phyloP scores from a whole-genome alignment of 148 eudicot genomes.

The Rhododendron griersonianum region DNA sequence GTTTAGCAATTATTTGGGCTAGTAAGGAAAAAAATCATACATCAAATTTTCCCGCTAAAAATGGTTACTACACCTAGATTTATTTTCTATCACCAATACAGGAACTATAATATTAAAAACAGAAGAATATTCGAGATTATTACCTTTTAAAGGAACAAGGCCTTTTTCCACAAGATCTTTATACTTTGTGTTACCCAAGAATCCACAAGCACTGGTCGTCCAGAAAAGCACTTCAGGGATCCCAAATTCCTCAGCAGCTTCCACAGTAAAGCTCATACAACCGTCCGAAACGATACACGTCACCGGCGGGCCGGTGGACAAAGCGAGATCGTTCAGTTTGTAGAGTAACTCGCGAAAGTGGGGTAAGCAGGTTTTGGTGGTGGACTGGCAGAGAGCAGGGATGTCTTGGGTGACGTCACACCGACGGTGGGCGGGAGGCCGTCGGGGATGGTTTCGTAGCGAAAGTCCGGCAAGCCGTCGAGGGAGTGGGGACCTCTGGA shows the following conservation, averaged over 20 bases:
- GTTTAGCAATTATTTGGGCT: too few species aligned
- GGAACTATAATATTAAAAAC: too few species aligned
- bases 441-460: slow-evolving; percentile 56
- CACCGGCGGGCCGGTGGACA: slow-evolving; percentile 29
- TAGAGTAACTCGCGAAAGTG: slow-evolving; percentile 32
- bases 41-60: too few species aligned
- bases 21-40: too few species aligned
- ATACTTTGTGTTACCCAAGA: slow-evolving; percentile 34
- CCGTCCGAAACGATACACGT: slow-evolving; percentile 52
- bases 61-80: too few species aligned
- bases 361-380: slow-evolving; percentile 21
- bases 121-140: neutral
- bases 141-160: slow-evolving; percentile 50
- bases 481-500: slow-evolving; percentile 44
- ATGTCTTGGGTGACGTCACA: slow-evolving; percentile 43
- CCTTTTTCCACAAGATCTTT: slow-evolving; percentile 34
- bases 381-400: slow-evolving; percentile 36
- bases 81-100: too few species aligned
- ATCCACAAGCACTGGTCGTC: slow-evolving; percentile 55
- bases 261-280: slow-evolving; percentile 39
- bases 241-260: slow-evolving; percentile 42
- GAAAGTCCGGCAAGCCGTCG: slow-evolving; percentile 49
- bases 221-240: slow-evolving; percentile 49
- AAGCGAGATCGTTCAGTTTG: slow-evolving; percentile 15
- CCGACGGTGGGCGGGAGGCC: slow-evolving; percentile 44